Conservation (phyloP, 2,329 filamentous ascomycete genomes). For the Alternaria hordeiaustralica region DNA sequence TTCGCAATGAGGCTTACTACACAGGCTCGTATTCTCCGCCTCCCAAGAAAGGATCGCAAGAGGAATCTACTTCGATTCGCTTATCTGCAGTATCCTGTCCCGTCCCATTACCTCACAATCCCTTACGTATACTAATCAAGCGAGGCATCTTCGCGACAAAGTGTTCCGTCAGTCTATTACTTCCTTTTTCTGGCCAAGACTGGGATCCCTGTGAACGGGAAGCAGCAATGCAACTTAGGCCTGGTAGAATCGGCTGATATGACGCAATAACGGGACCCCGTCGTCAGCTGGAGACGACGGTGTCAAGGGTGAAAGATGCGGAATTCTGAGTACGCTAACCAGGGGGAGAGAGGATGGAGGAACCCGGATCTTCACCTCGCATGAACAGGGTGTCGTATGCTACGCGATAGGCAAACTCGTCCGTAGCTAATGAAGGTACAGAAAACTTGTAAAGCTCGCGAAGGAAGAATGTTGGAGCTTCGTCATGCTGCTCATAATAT, state of each 20-base stretch:
- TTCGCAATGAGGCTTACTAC: background rate
- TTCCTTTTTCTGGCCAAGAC: background rate
- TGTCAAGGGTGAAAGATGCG: background rate
- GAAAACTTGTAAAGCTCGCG: background rate
- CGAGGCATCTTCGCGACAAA: background rate
- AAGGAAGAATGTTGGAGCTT: background rate
- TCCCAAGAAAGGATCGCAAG: background rate
- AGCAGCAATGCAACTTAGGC: background rate
- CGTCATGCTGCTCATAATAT: background rate
- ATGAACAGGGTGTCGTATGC: background rate
- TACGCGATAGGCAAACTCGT: background rate
- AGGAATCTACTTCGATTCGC: background rate
- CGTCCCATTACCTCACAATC: background rate
- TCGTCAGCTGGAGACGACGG: background rate
- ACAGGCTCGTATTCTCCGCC: background rate
- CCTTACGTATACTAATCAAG: background rate
- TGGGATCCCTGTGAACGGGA: background rate
- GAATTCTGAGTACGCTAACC: background rate
- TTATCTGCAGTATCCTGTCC: background rate
- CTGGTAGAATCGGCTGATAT: background rate
- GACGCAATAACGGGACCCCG: background rate
- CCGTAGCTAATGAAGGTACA: background rate
- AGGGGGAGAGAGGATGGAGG: background rate
- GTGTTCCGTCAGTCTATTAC: background rate
- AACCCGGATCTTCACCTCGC: background rate